These are phyloP conservation scores for Polyporus arcularius DNA, from an alignment of 768 basidiomycete species.

Conservation along the genomic window DNA sequence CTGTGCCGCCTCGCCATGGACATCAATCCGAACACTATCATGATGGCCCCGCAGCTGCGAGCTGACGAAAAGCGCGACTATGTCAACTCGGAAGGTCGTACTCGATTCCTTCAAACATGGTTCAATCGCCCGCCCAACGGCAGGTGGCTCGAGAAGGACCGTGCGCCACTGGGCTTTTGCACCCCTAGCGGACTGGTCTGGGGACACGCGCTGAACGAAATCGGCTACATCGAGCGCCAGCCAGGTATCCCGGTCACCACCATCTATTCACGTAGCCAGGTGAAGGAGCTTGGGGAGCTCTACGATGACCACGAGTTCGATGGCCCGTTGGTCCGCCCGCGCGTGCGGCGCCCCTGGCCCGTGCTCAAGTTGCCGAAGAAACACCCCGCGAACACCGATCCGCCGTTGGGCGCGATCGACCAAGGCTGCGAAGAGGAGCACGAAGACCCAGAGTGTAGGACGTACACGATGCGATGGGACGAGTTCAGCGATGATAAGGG, in stretches of 20 bases:
- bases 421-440: conserved; percentile 22
- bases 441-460: background rate
- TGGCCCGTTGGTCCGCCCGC: conserved; percentile 19
- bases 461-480: background rate
- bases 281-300: conserved; percentile 33
- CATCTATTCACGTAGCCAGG: conserved; percentile 37
- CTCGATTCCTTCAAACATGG: background rate
- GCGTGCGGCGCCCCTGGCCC: conserved; percentile 26
- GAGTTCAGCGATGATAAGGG: background rate
- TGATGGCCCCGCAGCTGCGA: no score
- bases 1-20: no score
- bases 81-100: background rate
- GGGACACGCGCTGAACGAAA: conserved; percentile 8
- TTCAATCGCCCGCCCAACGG: conserved; percentile 16
- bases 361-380: conserved; percentile 19
- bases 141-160: conserved; percentile 12
- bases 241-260: conserved; percentile 25
- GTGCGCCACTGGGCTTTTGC: conserved; percentile 17
- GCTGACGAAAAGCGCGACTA: no score
- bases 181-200: conserved; percentile 19
- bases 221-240: conserved; percentile 9
- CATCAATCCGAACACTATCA: no score
- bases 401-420: conserved; percentile 18
- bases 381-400: background rate
- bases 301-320: conserved; percentile 23